A percentile compares a stretch with the other conserved stretches of the same genome.
Conservation (phyloP, 306 rosid species). For the Pterocarpus santalinus region DNA sequence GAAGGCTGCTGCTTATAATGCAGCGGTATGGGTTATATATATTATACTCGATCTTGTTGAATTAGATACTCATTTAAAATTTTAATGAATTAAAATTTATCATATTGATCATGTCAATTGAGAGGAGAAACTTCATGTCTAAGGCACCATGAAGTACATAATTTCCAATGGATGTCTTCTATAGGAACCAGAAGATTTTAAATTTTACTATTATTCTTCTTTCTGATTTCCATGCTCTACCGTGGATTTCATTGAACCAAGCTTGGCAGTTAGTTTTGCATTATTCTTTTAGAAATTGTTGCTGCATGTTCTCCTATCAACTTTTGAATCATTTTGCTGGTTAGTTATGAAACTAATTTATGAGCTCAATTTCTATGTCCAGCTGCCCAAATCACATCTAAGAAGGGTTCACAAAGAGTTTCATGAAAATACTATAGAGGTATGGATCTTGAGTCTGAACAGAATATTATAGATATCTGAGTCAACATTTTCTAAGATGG, state of each 20-base stretch:
- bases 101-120: conserved; percentile 18
- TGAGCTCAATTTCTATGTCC: conserved; percentile 56
- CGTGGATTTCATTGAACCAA: conserved; percentile 39
- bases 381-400: conserved; percentile 85
- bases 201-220: neutral
- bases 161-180: conserved; percentile 18
- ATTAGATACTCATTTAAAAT: conserved; percentile 30
- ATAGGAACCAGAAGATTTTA: conserved; percentile 16
- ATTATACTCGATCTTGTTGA: conserved; percentile 29
- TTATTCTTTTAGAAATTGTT: conserved; percentile 26
- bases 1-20: conserved; percentile 96
- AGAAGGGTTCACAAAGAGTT: conserved; percentile 89
- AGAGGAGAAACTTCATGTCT: conserved; percentile 29
- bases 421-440: conserved; percentile 88
- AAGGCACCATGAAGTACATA: conserved; percentile 24
- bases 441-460: conserved; percentile 50
- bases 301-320: conserved; percentile 25
- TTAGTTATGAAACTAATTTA: conserved; percentile 43
- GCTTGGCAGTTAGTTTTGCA: conserved; percentile 11
- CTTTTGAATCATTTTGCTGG: conserved; percentile 26
- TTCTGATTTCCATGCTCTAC: conserved; percentile 9
- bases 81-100: conserved; percentile 37
- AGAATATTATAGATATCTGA: conserved; percentile 13
- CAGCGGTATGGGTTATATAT: conserved; percentile 64
- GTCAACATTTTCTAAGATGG: neutral